phyloP scores from a whole-genome alignment of 495 filamentous ascomycete genomes.

The Aspergillus kassunensis region DNA sequence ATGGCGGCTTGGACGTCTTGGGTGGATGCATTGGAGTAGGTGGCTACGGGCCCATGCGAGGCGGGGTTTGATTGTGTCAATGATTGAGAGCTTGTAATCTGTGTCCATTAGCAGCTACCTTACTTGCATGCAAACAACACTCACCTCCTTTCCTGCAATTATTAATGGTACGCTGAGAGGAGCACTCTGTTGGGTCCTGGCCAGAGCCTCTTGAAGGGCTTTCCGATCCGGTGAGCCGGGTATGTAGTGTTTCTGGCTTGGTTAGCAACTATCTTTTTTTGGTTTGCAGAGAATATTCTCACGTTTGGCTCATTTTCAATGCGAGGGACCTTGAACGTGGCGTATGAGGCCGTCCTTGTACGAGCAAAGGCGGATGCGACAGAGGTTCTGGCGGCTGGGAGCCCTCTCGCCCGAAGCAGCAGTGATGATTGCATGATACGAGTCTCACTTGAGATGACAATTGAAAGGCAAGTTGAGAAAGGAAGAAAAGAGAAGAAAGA shows the following conservation, averaged over 20 bases:
- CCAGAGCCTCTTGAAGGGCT: conserved; percentile 65
- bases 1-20: conserved; percentile 73
- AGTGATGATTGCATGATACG: conserved; percentile 33
- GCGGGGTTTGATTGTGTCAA: conserved; percentile 69
- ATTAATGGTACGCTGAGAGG: conserved; percentile 72
- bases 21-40: conserved; percentile 70
- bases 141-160: conserved; percentile 73
- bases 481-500: conserved; percentile 8
- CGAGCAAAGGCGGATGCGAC: conserved; percentile 15
- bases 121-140: neutral
- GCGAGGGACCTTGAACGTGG: conserved; percentile 81
- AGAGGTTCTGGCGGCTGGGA: conserved; percentile 23
- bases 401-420: conserved; percentile 30
- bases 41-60: conserved; percentile 70
- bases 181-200: conserved; percentile 52
- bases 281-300: conserved; percentile 27
- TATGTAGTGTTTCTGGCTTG: conserved; percentile 72
- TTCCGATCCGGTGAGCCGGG: conserved; percentile 75
- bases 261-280: neutral
- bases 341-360: conserved; percentile 51
- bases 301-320: conserved; percentile 94
- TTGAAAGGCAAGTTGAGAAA: neutral
- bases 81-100: conserved; percentile 36
- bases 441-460: neutral
- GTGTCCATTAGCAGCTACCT: neutral